Base-by-base conservation (phyloP, 2,329 filamentous ascomycete genomes). In the Chaetomium strumarium region DNA sequence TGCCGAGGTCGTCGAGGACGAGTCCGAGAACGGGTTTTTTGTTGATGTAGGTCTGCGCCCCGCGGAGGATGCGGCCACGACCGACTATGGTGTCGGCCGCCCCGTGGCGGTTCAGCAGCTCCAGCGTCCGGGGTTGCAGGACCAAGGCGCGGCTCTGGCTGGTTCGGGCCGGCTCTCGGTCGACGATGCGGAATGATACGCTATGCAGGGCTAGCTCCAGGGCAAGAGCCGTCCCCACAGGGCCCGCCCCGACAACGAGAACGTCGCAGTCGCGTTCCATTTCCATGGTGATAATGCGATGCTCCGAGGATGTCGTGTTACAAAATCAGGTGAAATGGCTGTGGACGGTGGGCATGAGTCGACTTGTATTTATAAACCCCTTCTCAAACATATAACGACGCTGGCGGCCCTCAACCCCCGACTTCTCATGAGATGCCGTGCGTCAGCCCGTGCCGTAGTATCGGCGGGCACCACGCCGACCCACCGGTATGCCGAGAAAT, bases 61-160 rank as follows among this genome's bases (percentile, higher is more conserved):
- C 72, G 13, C 58, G 56, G n/a, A 70, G 62, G 16, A 67, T 59
- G 42, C 68, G 68, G 16, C 74, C 73, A 5, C 61, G 60, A 1
- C 59, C 54, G 2, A 74, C 41, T 24, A 76, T 58, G 3, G 63
- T 64, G 8, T 68, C 62, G 31, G 73, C 57, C 5, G 65, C 64
- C 36, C 63, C 64, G 41, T 79, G 69, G 37, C 76, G 75, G 43
- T 69, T 69, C 46, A 79, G 70, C 20, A 79, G 65, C 58, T 80
- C 77, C 9, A 77, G 60, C 1, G 72, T 75, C 9, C 77, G 72
- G 12, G 75, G 67, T 51, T 80, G 77, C 5, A 79, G 62, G 10
- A 70, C 67, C 1, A 79, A 62, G 9, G 66, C 75, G 55, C 66
- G 72, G 55, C 68, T 72, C 52, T 70, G 67, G 46, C 69, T 63